phyloP scores from a whole-genome alignment of 225 moss, liverwort and hornwort species.

The Thuidium tamariscinum region DNA sequence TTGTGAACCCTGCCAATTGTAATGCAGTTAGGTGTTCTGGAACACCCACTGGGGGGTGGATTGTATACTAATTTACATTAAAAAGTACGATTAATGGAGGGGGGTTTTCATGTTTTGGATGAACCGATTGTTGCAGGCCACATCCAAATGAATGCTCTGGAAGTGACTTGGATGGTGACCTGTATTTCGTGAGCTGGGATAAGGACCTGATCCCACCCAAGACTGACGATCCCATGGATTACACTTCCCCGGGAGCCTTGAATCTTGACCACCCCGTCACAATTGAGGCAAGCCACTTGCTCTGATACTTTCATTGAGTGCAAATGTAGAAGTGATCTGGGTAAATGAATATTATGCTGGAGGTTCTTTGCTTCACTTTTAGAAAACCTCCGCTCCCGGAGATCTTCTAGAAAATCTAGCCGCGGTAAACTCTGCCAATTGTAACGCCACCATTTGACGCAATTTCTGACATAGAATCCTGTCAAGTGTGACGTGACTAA shows the following conservation, averaged over 20 bases:
- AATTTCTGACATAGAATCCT: not conserved
- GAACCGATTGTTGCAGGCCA: constrained; percentile 38
- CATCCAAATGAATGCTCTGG: constrained; percentile 96
- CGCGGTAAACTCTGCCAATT: not conserved
- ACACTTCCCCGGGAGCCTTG: constrained; percentile 37
- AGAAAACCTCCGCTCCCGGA: not conserved
- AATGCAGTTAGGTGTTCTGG: not conserved
- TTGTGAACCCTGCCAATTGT: not conserved
- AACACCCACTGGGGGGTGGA: not conserved
- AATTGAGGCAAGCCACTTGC: constrained; percentile 43
- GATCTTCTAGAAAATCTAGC: not conserved
- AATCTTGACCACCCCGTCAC: constrained; percentile 57
- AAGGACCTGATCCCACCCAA: constrained; percentile 49
- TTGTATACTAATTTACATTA: not conserved
- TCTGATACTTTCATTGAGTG: not conserved
- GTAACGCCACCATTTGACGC: not conserved
- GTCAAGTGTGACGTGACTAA: not conserved
- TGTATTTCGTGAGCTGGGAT: constrained; percentile 83
- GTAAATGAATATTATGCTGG: not conserved
- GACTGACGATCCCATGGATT: constrained; percentile 75
- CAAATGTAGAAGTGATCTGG: not conserved
- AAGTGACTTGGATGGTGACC: constrained; percentile 93
- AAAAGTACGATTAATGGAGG: not conserved
- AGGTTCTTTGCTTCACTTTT: not conserved
- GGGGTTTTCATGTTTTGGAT: not conserved